phyloP scores from a whole-genome alignment of 2,329 filamentous ascomycete genomes.

The Emericellopsis atlantica region DNA sequence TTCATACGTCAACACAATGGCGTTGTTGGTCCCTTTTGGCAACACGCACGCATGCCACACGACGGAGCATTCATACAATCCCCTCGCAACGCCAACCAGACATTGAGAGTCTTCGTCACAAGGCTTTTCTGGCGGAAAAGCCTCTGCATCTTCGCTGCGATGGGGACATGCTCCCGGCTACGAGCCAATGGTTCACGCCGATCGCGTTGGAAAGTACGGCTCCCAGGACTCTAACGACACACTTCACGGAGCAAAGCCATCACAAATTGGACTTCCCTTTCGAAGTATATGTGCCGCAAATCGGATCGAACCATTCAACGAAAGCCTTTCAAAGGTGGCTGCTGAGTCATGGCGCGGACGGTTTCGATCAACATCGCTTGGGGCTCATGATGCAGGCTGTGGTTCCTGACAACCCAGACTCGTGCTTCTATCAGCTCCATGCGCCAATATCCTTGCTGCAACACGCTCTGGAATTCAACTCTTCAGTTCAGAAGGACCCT shows the following conservation, averaged over 20 bases:
- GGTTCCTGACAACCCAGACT: no score
- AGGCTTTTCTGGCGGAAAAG: constrained; percentile 35
- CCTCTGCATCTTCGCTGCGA: constrained; percentile 37
- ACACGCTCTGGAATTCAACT: constrained; percentile 38
- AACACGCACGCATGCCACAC: no score
- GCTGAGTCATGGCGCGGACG: no score
- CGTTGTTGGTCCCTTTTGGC: no score
- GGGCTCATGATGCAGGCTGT: no score
- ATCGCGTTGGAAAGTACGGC: no score
- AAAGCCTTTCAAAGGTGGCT: no score
- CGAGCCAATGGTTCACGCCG: constrained; percentile 44
- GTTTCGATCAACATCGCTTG: no score
- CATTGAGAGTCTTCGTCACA: constrained; percentile 34
- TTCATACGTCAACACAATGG: no score
- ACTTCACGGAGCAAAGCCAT: no score
- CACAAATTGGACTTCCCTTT: not conserved
- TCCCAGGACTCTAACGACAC: not conserved
- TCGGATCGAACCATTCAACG: constrained; percentile 6
- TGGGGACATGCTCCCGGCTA: constrained; percentile 31
- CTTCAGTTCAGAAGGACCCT: constrained; percentile 6
- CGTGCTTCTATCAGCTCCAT: constrained; percentile 39
- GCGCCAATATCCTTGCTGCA: constrained; percentile 55
- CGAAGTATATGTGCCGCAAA: not conserved
- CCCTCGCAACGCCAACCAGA: constrained; percentile 4
- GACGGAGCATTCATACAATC: no score